phyloP scores from a whole-genome alignment of 805 yeast species.

The Saccharomycopsis fodiens region DNA sequence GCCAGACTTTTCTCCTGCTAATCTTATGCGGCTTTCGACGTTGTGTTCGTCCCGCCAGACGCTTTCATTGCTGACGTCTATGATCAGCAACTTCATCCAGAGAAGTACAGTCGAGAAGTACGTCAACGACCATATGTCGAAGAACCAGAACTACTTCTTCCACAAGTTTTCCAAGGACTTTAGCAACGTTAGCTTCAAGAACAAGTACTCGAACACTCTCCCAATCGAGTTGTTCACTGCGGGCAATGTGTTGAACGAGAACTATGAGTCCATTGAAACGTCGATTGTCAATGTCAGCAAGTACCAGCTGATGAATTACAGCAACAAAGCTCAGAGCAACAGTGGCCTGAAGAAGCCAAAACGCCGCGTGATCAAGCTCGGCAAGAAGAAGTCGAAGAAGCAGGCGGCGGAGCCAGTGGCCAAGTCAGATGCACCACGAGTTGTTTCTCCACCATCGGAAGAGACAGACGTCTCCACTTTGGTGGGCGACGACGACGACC shows the following conservation, averaged over 20 bases:
- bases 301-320: slow-evolving; percentile 19
- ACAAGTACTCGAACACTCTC: slow-evolving; percentile 13
- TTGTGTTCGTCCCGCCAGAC: slow-evolving; percentile 74
- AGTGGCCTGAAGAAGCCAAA: slow-evolving; percentile 22
- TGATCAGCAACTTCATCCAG: slow-evolving; percentile 49
- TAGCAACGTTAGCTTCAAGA: slow-evolving; percentile 11
- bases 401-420: background rate
- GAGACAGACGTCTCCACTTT: background rate
- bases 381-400: slow-evolving; percentile 5
- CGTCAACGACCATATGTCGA: slow-evolving; percentile 12
- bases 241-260: background rate
- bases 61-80: slow-evolving; percentile 58
- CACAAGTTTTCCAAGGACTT: slow-evolving; percentile 11
- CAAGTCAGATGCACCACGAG: background rate
- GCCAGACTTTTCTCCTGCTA: slow-evolving; percentile 59
- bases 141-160: slow-evolving; percentile 14
- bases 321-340: slow-evolving; percentile 14
- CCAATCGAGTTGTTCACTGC: slow-evolving; percentile 16
- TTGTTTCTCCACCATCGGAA: background rate
- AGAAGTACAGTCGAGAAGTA: slow-evolving; percentile 39
- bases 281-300: slow-evolving; percentile 18
- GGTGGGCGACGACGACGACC: background rate
- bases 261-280: slow-evolving; percentile 14
- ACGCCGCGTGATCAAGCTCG: slow-evolving; percentile 26
- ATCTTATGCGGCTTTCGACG: slow-evolving; percentile 57